phyloP scores from a whole-genome alignment of 192 early-diverging fungal species.

The Backusella luteola region DNA sequence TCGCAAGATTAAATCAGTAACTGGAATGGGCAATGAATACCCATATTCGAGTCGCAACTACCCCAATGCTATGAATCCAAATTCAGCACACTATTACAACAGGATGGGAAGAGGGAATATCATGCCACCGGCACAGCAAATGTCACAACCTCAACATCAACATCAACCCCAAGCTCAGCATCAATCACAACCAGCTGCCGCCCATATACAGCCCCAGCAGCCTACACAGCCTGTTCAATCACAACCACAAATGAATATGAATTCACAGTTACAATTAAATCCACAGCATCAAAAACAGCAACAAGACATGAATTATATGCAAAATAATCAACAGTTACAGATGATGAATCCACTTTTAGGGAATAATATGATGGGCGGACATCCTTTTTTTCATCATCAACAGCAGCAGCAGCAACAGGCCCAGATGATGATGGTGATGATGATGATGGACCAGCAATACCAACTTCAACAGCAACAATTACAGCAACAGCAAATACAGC shows the following conservation, averaged over 20 bases:
- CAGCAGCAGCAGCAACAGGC: neutral
- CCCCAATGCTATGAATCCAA: neutral
- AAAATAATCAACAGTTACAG: neutral
- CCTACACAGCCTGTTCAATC: neutral
- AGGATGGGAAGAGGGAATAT: neutral
- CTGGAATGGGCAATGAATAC: neutral
- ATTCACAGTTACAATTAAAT: neutral
- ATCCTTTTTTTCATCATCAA: neutral
- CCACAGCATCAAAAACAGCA: neutral
- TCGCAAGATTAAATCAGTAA: neutral
- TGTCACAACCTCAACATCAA: neutral
- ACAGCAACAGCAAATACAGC: neutral
- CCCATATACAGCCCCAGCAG: neutral
- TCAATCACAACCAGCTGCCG: neutral
- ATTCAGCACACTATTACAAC: neutral
- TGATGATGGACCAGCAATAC: neutral
- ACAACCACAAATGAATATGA: neutral
- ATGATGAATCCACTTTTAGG: neutral
- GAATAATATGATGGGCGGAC: neutral
- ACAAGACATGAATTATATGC: neutral
- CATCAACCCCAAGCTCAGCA: neutral
- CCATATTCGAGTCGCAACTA: neutral
- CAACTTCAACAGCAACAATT: neutral
- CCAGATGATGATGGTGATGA: neutral
- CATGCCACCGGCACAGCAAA: neutral